Percentiles rank a stretch among this genome's conserved stretches.
phyloP scores from a whole-genome alignment of 495 filamentous ascomycete species.

The Penicillium coffeae region DNA sequence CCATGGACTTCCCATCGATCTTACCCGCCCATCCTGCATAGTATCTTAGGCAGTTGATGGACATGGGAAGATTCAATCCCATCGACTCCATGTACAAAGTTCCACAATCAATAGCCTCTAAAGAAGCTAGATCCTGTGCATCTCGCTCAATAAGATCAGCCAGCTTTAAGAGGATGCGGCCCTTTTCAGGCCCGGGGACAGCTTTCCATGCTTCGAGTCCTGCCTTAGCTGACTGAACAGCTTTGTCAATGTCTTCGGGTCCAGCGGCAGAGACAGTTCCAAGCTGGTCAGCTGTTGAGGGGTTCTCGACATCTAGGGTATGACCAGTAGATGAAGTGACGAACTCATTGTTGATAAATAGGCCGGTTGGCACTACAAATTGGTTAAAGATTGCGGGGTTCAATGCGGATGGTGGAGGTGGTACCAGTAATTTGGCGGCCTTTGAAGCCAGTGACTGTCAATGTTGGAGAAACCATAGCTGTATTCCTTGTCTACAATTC shows the following conservation, averaged over 20 bases:
- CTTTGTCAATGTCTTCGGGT: constrained; percentile 44
- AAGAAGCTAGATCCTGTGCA: constrained; percentile 17
- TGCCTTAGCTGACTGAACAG: constrained; percentile 48
- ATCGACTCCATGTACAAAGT: constrained; percentile 17
- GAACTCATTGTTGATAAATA: constrained; percentile 42
- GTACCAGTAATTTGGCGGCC: constrained; percentile 18
- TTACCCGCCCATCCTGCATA: constrained; percentile 37
- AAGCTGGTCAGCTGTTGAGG: constrained; percentile 27
- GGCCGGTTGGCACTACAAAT: constrained; percentile 23
- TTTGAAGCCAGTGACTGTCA: constrained; percentile 14
- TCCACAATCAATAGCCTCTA: constrained; percentile 32
- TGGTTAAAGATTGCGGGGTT: not conserved
- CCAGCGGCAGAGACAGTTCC: constrained; percentile 23
- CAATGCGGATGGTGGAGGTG: not conserved
- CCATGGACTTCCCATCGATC: constrained; percentile 27
- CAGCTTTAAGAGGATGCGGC: constrained; percentile 40
- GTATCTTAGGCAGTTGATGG: constrained; percentile 25
- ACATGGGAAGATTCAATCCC: constrained; percentile 21
- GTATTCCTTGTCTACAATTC: too few species aligned
- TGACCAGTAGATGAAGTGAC: constrained; percentile 12
- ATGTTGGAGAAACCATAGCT: constrained; percentile 5
- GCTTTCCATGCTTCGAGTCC: constrained; percentile 30
- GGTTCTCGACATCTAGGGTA: constrained; percentile 23
- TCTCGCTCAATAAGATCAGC: constrained; percentile 29
- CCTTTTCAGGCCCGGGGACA: constrained; percentile 40